Conservation (phyloP, 257 asterid genomes). For the Solanum lignicaule region DNA sequence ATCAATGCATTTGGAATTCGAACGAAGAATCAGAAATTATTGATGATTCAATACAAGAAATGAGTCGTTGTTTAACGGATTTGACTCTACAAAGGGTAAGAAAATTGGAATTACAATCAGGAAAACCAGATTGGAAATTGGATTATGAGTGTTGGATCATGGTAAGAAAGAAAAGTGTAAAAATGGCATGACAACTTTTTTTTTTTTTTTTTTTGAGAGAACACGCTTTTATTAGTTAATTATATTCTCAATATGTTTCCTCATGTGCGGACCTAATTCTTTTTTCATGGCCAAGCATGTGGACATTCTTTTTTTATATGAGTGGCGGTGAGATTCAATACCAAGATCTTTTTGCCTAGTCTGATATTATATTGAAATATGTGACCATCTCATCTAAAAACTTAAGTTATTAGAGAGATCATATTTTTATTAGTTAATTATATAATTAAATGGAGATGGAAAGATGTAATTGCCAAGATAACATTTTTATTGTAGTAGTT, state of each 20-base stretch:
- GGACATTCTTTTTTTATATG: too few relatives aligned
- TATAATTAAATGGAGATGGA: neutral
- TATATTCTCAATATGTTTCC: too few relatives aligned
- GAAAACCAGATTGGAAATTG: conserved; percentile 21
- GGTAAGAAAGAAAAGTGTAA: conserved; percentile 14
- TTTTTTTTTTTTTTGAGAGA: neutral
- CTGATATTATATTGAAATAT: too few relatives aligned
- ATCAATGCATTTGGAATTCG: conserved; percentile 55
- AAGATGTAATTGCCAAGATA: neutral
- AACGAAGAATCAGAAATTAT: conserved; percentile 22
- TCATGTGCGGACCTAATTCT: rapidly evolving
- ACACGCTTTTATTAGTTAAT: too few relatives aligned
- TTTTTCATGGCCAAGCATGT: neutral
- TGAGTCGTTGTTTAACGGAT: neutral
- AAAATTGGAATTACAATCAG: conserved; percentile 11
- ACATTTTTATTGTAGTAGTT: neutral
- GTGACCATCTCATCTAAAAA: neutral
- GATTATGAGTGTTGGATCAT: conserved; percentile 39
- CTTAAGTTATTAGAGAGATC: rapidly evolving
- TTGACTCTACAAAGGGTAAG: conserved; percentile 14
- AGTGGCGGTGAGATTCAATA: rapidly evolving
- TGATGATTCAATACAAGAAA: neutral
- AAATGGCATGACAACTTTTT: neutral
- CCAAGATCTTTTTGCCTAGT: rapidly evolving
- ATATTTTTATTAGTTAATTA: too few relatives aligned